Evolutionary conservation across 2,329 filamentous ascomycete genomes (phyloP).

Genomic region (Zymoseptoria ardabiliae): DNA sequence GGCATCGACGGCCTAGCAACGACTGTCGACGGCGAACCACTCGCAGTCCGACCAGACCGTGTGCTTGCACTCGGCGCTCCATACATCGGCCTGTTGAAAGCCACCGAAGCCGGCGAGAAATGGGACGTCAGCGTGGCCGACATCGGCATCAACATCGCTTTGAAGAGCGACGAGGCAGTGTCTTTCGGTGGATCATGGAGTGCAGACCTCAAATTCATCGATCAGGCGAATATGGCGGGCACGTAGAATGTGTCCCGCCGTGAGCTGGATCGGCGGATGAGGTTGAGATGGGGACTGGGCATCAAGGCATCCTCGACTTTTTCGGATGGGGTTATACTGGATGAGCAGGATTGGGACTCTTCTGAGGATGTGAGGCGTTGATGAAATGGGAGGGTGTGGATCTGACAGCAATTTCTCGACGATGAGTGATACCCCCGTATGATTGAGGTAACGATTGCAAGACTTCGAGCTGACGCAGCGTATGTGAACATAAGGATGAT

Average conservation of each 20-base stretch:
- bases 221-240: background rate
- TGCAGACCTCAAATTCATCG: constrained; percentile 40
- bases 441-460: background rate
- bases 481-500: background rate
- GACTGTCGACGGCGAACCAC: constrained; percentile 62
- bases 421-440: background rate
- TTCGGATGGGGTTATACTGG: background rate
- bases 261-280: background rate
- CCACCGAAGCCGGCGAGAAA: constrained; percentile 55
- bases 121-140: constrained; percentile 84
- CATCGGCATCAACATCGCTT: constrained; percentile 76
- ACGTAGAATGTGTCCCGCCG: background rate
- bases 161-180: constrained; percentile 75
- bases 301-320: background rate
- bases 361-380: background rate
- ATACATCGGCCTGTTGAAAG: constrained; percentile 74
- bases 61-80: constrained; percentile 82
- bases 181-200: constrained; percentile 88
- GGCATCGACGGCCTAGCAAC: constrained; percentile 63
- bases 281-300: background rate
- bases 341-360: background rate
- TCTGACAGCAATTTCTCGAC: background rate
- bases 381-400: background rate
- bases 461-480: background rate
- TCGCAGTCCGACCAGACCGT: constrained; percentile 75